A percentile compares a stretch with the other conserved stretches of the same genome.
phyloP scores from a whole-genome alignment of 1,139 yeast genomes.

The Geotrichum bryndzae region DNA sequence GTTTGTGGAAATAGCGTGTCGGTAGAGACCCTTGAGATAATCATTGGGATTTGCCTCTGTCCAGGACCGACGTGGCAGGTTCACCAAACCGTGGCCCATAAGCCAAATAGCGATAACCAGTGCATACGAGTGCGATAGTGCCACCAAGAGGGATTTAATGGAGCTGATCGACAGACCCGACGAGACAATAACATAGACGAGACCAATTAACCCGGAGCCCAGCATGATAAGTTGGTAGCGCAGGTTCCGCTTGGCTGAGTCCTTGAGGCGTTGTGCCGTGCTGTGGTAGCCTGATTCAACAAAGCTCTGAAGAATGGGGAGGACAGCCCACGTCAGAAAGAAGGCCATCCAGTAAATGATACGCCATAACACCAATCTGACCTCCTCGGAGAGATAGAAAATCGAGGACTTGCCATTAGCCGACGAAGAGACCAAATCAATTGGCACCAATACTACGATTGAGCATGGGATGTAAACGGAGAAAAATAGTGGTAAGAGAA shows the following conservation, averaged over 20 bases:
- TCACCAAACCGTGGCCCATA: slow-evolving; percentile 75
- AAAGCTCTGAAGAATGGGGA: slow-evolving; percentile 69
- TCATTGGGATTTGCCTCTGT: slow-evolving; percentile 41
- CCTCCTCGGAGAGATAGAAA: slow-evolving; percentile 42
- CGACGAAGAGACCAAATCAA: slow-evolving; percentile 42
- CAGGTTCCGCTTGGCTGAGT: slow-evolving; percentile 53
- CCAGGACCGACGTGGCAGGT: slow-evolving; percentile 59
- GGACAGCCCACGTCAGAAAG: slow-evolving; percentile 58
- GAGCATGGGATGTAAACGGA: slow-evolving; percentile 53
- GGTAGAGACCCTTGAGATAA: slow-evolving; percentile 44
- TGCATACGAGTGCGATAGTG: slow-evolving; percentile 74
- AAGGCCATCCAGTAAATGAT: slow-evolving; percentile 77
- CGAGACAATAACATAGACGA: slow-evolving; percentile 55
- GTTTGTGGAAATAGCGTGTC: slow-evolving; percentile 51
- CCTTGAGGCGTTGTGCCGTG: slow-evolving; percentile 43
- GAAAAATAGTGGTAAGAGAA: slow-evolving; percentile 39
- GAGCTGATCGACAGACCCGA: slow-evolving; percentile 52
- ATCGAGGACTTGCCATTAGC: slow-evolving; percentile 24
- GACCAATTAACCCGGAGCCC: slow-evolving; percentile 47
- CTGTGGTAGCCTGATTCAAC: slow-evolving; percentile 64
- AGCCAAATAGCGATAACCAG: slow-evolving; percentile 72
- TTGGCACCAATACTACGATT: slow-evolving; percentile 50
- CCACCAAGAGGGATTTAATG: slow-evolving; percentile 64
- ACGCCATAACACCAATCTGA: slow-evolving; percentile 61
- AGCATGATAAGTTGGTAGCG: slow-evolving; percentile 57